These are phyloP conservation scores for Phytophthora kernoviae DNA, from an alignment of 352 stramenopile species.

Conservation along the genomic window DNA sequence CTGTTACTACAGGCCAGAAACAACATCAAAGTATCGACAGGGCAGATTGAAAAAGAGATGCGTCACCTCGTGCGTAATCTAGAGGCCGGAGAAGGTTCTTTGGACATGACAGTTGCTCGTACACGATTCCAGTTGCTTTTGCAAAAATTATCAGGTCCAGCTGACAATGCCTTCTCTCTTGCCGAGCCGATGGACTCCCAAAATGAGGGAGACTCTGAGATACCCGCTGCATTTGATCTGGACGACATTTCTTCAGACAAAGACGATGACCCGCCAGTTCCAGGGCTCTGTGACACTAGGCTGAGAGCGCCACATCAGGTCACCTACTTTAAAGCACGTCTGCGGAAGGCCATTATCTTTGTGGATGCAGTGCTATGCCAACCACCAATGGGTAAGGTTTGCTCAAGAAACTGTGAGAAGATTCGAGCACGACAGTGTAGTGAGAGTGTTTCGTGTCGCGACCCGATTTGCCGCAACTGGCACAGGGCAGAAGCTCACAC, in stretches of 20 bases:
- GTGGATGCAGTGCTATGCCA: conserved; percentile 65
- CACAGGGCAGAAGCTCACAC: conserved; percentile 69
- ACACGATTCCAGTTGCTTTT: neutral
- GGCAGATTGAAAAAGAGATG: conserved; percentile 8
- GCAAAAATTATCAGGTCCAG: neutral
- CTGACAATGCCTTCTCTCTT: neutral
- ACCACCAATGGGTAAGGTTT: conserved; percentile 50
- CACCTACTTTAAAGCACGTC: conserved; percentile 56
- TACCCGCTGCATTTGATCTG: neutral
- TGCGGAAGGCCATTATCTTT: conserved; percentile 62
- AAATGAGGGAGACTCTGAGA: neutral
- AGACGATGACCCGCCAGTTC: conserved; percentile 27
- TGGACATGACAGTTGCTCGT: conserved; percentile 1
- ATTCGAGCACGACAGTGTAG: conserved; percentile 58
- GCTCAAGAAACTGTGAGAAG: conserved; percentile 46
- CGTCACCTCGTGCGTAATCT: neutral
- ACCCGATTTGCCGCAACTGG: conserved; percentile 64
- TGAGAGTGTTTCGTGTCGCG: conserved; percentile 43
- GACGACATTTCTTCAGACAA: conserved; percentile 5
- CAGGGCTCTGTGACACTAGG: conserved; percentile 59
- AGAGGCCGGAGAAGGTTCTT: neutral
- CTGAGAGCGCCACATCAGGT: conserved; percentile 49
- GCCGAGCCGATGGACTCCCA: neutral
- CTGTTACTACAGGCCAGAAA: too few relatives aligned
- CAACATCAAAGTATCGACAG: too few relatives aligned